These are phyloP conservation scores for Stentor coeruleus DNA, from an alignment of 73 alveolate species.

Conservation along the genomic window DNA sequence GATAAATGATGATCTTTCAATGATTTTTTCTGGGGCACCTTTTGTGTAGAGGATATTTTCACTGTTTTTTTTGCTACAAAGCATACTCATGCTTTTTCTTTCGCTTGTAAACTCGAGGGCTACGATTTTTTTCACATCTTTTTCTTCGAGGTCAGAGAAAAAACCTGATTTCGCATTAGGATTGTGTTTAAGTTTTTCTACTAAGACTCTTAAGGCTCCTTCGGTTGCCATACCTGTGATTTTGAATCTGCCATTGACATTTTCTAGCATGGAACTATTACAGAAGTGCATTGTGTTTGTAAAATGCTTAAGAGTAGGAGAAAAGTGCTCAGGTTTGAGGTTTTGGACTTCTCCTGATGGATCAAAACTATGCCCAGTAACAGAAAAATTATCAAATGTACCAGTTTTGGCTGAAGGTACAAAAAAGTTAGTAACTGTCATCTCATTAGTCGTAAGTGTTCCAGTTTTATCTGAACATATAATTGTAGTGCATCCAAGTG, in stretches of 20 bases:
- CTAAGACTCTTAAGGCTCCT: slow-evolving; percentile 86
- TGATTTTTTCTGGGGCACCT: slow-evolving; percentile 55
- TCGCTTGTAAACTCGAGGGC: slow-evolving; percentile 90
- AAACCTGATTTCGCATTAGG: slow-evolving; percentile 37
- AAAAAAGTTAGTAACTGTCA: slow-evolving; percentile 48
- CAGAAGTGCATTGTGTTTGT: slow-evolving; percentile 48
- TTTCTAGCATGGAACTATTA: slow-evolving; percentile 48
- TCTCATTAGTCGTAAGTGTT: slow-evolving; percentile 89
- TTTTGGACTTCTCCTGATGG: slow-evolving; percentile 67
- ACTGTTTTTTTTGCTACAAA: slow-evolving; percentile 51
- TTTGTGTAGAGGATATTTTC: slow-evolving; percentile 71
- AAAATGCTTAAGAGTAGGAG: slow-evolving; percentile 35
- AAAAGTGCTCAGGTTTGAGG: slow-evolving; percentile 31
- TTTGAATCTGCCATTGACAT: slow-evolving; percentile 35
- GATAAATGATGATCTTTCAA: slow-evolving; percentile 38
- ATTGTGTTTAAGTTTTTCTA: slow-evolving; percentile 91
- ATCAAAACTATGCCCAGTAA: slow-evolving; percentile 66
- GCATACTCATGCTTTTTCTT: slow-evolving; percentile 96
- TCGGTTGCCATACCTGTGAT: slow-evolving; percentile 82
- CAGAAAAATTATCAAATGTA: slow-evolving; percentile 37
- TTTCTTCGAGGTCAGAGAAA: slow-evolving; percentile 32
- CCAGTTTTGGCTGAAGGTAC: slow-evolving; percentile 38
- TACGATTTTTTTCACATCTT: slow-evolving; percentile 51
- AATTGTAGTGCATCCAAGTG: slow-evolving; percentile 97
- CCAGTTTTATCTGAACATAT: slow-evolving; percentile 99